Evolutionary conservation across 1,284 basidiomycete genomes (phyloP), one percentile per base, ranked within the genome.

Genomic region (Cryptococcus maquisensis): DNA sequence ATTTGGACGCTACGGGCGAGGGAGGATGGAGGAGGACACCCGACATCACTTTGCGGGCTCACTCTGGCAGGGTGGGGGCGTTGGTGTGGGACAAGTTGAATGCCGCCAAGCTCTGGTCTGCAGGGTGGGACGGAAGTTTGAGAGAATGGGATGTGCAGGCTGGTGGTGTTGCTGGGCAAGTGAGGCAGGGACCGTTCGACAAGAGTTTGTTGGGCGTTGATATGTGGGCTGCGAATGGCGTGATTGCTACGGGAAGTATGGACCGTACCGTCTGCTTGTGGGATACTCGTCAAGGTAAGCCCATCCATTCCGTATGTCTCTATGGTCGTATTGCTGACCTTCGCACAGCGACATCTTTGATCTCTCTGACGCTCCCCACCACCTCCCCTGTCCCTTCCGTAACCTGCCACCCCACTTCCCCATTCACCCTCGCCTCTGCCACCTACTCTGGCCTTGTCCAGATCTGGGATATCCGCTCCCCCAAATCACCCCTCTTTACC

Each of bases 371-470:
- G 1, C 82, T 94, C 55, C 60, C 79, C 15, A 67, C 71, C 32
- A 79, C 84, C 4, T 82, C 86, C 0, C 87, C 87, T 5, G 88
- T 91, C 0, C 86, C 88, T 0, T 84, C 85, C 54, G 74, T 94
- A 18, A 79, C 81, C 1, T 72, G 82, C 15, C 78, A 84, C 64
- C 79, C 81, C 0, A 80, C 81, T 0, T 84, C 84, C 18, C 79
- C 77, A 24, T 79, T 87, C 64, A 88, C 90, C 61, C 79, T 93
- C 18, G 80, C 87, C 8, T 87, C 84, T 0, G 92, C 89, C 1
- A 85, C 86, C 0, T 92, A 93, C 69, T 88, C 92, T 59, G 89
- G 90, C 36, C 78, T 85, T 0, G 84, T 87, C 2, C 82, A 90
- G 24, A 78, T 96, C 18, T 96, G 91, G 91, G 93, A 97, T 72